Evolutionary conservation across 2,329 filamentous ascomycete genomes (phyloP).

Genomic region (Dothidotthia symphoricarpi): DNA sequence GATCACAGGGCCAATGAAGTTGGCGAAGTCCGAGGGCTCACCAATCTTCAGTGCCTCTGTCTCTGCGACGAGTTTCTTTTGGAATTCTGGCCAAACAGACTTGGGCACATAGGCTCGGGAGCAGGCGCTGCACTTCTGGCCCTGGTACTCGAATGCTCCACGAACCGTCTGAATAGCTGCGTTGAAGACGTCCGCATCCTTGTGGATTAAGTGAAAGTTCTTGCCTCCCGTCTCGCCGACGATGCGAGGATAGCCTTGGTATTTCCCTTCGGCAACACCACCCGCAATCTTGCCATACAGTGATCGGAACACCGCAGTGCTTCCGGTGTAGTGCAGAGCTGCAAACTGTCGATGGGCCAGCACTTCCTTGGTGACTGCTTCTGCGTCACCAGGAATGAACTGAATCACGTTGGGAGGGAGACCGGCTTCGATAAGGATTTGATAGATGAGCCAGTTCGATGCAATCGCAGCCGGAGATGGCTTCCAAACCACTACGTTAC

Average conservation of each 20-base stretch:
- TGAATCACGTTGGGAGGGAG: conserved; percentile 88
- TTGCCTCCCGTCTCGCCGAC: conserved; percentile 91
- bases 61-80: conserved; percentile 65
- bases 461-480: conserved; percentile 85
- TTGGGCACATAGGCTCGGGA: conserved; percentile 76
- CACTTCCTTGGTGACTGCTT: conserved; percentile 74
- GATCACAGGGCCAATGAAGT: conserved; percentile 87
- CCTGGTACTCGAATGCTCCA: conserved; percentile 86
- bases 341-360: conserved; percentile 78
- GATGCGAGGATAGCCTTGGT: conserved; percentile 81
- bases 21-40: conserved; percentile 65
- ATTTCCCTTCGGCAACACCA: conserved; percentile 77
- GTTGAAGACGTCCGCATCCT: conserved; percentile 72
- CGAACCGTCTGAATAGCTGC: conserved; percentile 80
- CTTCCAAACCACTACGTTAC: conserved; percentile 96
- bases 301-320: conserved; percentile 84
- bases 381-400: conserved; percentile 86
- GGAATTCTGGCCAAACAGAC: conserved; percentile 72
- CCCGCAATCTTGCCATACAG: conserved; percentile 83
- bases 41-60: conserved; percentile 70
- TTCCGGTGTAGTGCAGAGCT: conserved; percentile 92
- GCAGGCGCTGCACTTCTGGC: conserved; percentile 86
- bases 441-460: conserved; percentile 87
- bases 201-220: conserved; percentile 86
- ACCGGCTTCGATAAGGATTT: conserved; percentile 87